phyloP scores from a whole-genome alignment of 306 rosid genomes.

The Quercus cerris region DNA sequence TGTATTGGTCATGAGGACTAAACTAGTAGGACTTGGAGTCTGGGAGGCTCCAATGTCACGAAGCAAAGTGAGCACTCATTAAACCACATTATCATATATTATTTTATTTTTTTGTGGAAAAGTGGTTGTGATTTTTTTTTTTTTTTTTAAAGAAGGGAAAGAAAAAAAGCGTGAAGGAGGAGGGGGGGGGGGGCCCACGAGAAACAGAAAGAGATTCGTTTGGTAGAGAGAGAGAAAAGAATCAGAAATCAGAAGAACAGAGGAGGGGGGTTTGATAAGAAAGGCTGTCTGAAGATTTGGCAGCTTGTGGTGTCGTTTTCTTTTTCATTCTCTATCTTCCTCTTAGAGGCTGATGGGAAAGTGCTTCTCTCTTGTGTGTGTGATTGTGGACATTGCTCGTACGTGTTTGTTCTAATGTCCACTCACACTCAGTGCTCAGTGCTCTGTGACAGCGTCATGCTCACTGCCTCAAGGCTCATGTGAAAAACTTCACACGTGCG shows the following conservation, averaged over 20 bases:
- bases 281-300: constrained; percentile 46
- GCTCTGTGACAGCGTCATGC: background rate
- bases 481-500: no score
- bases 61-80: constrained; percentile 25
- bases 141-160: background rate
- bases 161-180: background rate
- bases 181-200: constrained; percentile 12
- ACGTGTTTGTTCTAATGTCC: background rate
- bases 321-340: constrained; percentile 28
- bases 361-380: background rate
- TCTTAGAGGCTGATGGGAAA: background rate
- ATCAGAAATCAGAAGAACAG: background rate
- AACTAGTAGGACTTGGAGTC: no score
- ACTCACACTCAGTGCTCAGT: no score
- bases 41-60: constrained; percentile 39
- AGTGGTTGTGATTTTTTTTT: constrained; percentile 5
- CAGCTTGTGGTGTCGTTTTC: constrained; percentile 56
- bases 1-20: no score
- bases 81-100: background rate
- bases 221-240: constrained; percentile 24
- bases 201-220: constrained; percentile 55
- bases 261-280: constrained; percentile 19
- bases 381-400: background rate
- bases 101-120: background rate
- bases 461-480: background rate